Evolutionary conservation across 257 asterid genomes (phyloP).

Genomic region (Schizonepeta tenuifolia): DNA sequence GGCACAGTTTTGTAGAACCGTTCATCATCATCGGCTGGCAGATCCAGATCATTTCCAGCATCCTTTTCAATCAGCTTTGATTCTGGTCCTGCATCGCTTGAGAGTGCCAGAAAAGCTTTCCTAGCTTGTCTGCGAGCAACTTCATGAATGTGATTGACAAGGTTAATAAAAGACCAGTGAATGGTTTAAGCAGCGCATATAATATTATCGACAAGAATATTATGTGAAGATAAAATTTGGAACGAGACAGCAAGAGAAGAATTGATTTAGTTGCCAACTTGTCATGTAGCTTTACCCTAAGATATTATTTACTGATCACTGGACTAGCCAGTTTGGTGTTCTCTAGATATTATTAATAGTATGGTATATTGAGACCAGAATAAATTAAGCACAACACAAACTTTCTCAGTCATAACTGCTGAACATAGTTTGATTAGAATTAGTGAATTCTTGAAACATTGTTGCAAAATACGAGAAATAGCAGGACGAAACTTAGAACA

Average conservation of each 20-base stretch:
- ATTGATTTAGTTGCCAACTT: not conserved
- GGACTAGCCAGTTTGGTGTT: not conserved
- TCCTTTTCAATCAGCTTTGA: constrained; percentile 56
- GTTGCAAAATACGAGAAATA: not conserved
- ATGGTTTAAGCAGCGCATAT: constrained; percentile 28
- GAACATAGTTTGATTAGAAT: not conserved
- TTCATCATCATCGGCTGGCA: constrained; percentile 52
- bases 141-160: constrained; percentile 41
- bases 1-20: constrained; percentile 63
- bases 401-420: not conserved
- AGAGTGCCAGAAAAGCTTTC: constrained; percentile 76
- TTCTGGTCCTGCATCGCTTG: constrained; percentile 40
- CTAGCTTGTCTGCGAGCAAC: constrained; percentile 85
- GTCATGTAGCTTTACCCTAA: not conserved
- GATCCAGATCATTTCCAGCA: constrained; percentile 38
- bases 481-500: not conserved
- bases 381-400: not conserved
- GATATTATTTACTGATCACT: not conserved
- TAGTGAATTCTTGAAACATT: not conserved
- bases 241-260: no score
- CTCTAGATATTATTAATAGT: constrained; percentile 13
- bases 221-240: no score
- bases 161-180: constrained; percentile 30
- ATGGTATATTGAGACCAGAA: not conserved
- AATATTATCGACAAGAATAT: no score